Evolutionary conservation across 257 asterid species (phyloP).

Genomic region (Gynochthodes officinalis): DNA sequence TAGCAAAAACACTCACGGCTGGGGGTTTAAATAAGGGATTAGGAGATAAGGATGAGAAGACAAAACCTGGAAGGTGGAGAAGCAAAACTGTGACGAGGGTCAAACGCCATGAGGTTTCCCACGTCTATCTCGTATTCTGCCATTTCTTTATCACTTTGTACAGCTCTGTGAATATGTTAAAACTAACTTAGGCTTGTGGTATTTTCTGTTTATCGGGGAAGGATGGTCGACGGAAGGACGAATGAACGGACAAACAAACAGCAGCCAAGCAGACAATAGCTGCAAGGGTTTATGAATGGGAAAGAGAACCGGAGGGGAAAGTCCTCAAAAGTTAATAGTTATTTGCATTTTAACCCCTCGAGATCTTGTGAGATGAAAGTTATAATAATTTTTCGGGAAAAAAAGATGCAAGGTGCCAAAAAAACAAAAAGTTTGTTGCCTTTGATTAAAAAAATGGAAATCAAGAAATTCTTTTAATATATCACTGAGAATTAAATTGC

Average conservation of each 20-base stretch:
- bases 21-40: neutral
- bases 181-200: too few relatives aligned
- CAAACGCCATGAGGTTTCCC: constrained; percentile 76
- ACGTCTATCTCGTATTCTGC: constrained; percentile 54
- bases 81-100: constrained; percentile 46
- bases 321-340: neutral
- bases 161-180: neutral
- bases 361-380: neutral
- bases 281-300: constrained; percentile 18
- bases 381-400: too few relatives aligned
- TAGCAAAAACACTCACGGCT: neutral
- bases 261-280: neutral
- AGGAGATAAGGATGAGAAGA: neutral
- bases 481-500: too few relatives aligned
- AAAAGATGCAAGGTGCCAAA: too few relatives aligned
- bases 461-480: too few relatives aligned
- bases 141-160: constrained; percentile 13
- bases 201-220: neutral
- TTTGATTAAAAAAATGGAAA: too few relatives aligned
- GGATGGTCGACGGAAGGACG: neutral
- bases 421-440: too few relatives aligned
- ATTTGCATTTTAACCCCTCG: neutral
- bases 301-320: neutral
- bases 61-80: constrained; percentile 66
- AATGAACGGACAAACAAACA: neutral